Evolutionary conservation across 176 grass and related monocot species (phyloP).

Genomic region (Aegilops speltoides): DNA sequence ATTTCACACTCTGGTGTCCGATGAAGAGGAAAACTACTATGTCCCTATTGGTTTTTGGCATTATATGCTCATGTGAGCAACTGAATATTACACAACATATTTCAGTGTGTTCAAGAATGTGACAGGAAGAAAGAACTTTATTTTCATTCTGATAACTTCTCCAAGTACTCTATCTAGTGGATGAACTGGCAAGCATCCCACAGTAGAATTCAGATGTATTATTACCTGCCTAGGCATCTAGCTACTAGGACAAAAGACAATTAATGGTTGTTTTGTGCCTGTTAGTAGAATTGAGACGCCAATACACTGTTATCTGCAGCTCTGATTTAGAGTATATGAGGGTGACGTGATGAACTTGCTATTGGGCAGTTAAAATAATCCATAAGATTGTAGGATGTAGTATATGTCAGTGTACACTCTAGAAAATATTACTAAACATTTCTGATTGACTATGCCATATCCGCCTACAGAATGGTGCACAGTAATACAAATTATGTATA

Average conservation of each 20-base stretch:
- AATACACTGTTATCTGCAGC: background rate
- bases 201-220: constrained; percentile 26
- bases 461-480: no score
- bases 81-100: background rate
- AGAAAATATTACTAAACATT: background rate
- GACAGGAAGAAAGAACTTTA: background rate
- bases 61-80: background rate
- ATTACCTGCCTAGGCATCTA: constrained; percentile 25
- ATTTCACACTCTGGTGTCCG: background rate
- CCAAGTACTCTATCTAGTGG: constrained; percentile 35
- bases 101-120: background rate
- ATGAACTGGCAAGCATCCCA: constrained; percentile 44
- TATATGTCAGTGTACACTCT: background rate
- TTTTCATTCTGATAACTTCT: constrained; percentile 25
- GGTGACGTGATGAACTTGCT: background rate
- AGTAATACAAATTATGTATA: background rate
- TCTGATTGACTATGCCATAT: background rate
- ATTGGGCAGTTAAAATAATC: background rate
- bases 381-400: background rate
- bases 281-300: background rate
- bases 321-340: background rate
- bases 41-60: background rate
- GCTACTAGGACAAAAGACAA: constrained; percentile 18
- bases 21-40: background rate
- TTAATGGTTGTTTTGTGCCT: constrained; percentile 1